Evolutionary conservation across 2,329 filamentous ascomycete species (phyloP), one percentile per base, ranked within the genome.

Genomic region (Neofusicoccum parvum): DNA sequence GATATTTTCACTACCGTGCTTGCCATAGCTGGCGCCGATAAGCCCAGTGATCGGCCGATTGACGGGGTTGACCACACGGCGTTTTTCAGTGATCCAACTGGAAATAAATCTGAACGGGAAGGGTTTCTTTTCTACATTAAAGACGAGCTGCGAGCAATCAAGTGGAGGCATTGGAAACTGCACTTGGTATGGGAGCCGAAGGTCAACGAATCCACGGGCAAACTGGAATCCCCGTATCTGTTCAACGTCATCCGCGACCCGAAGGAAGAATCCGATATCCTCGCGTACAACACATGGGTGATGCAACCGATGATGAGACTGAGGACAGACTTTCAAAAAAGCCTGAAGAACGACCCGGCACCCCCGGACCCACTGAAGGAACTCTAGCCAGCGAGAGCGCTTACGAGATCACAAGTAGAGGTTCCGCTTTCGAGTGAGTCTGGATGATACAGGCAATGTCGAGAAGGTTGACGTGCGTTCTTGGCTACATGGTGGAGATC

Each of bases 91-190:
- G 20, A 63, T 20, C 58, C 65, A 5, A 10, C 0, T 10, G 39
- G 45, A 9, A 32, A 27, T 7, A 63, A 51, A 20, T 66, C 64
- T 15, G 32, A 51, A 27, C 58, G 64, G 11, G 51, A 39, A 41
- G 64, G 64, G 3, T 66, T 66, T 17, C 58, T 66, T 1, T 63
- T 66, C 58, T 66, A 66, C 17, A 66, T 66, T 39, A 66, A 66
- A 23, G 58, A 66, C 15, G 65, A 66, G n/a, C 39, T 63, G 5
- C 65, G 58, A 15, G 65, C 65, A 3, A 43, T 63, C 34, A 66
- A 66, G 32, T 66, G 58, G 58, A 63, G 54, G n/a, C 58, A 63
- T 39, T 66, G 65, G 65, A 66, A 66, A n/a, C 58, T 66, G 27
- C 65, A 63, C 49, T 27, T 66, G 34, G 58, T 66, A 17, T 66